These are phyloP conservation scores for Fusarium coicis DNA, from an alignment of 2,329 filamentous ascomycete genomes.

Conservation along the genomic window DNA sequence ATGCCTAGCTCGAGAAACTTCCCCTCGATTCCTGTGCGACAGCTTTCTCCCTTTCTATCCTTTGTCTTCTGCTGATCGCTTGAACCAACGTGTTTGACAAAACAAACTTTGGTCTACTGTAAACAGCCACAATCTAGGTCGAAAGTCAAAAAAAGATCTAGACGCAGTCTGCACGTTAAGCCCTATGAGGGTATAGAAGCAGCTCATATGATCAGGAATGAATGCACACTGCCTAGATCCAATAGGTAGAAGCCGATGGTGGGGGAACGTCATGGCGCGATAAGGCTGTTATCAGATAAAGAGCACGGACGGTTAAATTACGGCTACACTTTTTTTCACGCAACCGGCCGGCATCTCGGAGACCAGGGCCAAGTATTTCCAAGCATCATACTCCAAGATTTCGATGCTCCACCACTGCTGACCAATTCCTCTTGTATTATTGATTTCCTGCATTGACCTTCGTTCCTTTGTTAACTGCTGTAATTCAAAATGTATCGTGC, in stretches of 20 bases:
- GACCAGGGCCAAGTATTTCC: slow-evolving; percentile 13
- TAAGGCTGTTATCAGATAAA: slow-evolving; percentile 33
- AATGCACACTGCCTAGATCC: slow-evolving; percentile 10
- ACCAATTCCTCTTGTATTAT: slow-evolving; percentile 36
- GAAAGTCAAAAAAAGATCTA: slow-evolving; percentile 16
- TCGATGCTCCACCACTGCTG: slow-evolving; percentile 36
- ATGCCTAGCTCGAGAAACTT: slow-evolving; percentile 11
- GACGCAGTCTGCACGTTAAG: neutral
- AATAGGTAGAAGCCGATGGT: slow-evolving; percentile 5
- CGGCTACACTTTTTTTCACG: slow-evolving; percentile 37
- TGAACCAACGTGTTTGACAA: slow-evolving; percentile 4
- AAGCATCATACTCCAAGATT: slow-evolving; percentile 28
- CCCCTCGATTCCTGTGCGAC: slow-evolving; percentile 37
- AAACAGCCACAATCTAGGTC: slow-evolving; percentile 11
- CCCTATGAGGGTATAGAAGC: neutral
- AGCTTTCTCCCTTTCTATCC: slow-evolving; percentile 14
- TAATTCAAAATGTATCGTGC: slow-evolving; percentile 61
- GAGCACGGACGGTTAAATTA: slow-evolving; percentile 31
- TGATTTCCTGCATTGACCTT: slow-evolving; percentile 11
- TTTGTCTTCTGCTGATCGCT: neutral
- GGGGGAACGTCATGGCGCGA: slow-evolving; percentile 32
- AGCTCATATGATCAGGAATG: slow-evolving; percentile 21
- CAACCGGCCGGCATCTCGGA: slow-evolving; percentile 18
- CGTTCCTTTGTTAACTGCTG: neutral
- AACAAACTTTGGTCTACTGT: slow-evolving; percentile 21